Evolutionary conservation across 768 basidiomycete species (phyloP).

Genomic region (Leucocoprinus leucothites): DNA sequence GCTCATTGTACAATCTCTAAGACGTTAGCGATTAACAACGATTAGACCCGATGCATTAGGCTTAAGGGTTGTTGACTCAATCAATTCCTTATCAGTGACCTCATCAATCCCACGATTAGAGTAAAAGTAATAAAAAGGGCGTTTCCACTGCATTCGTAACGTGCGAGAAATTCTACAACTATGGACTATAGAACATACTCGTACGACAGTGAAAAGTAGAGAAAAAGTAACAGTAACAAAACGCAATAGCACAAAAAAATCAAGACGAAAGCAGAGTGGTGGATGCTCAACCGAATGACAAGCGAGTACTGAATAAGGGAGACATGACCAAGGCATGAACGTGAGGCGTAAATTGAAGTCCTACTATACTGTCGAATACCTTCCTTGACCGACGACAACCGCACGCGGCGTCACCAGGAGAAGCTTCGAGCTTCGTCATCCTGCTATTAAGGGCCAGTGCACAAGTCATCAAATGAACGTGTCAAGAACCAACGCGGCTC

Average conservation of each 20-base stretch:
- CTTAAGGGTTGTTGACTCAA: too few relatives aligned
- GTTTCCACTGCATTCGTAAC: slow-evolving; percentile 12
- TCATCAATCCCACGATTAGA: slow-evolving; percentile 2
- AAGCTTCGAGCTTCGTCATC: slow-evolving; percentile 29
- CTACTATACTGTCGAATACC: neutral
- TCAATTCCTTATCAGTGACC: neutral
- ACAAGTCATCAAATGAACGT: slow-evolving; percentile 8
- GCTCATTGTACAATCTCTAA: slow-evolving; percentile 35
- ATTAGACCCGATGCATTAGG: neutral
- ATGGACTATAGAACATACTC: slow-evolving; percentile 22
- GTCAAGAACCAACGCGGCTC: slow-evolving; percentile 19
- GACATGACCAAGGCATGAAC: slow-evolving; percentile 13
- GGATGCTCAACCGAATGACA: slow-evolving; percentile 11
- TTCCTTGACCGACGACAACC: neutral
- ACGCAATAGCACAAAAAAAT: neutral
- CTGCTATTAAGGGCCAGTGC: slow-evolving; percentile 15
- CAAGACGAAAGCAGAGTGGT: neutral
- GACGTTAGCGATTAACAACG: neutral
- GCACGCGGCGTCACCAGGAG: slow-evolving; percentile 15
- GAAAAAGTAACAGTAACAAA: slow-evolving; percentile 9
- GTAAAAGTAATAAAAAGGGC: neutral
- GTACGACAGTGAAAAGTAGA: slow-evolving; percentile 37
- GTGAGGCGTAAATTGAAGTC: neutral
- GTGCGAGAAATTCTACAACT: slow-evolving; percentile 9
- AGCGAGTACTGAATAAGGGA: neutral